Evolutionary conservation across 2,329 filamentous ascomycete species (phyloP).

Genomic region (Aspergillus novofumigatus): DNA sequence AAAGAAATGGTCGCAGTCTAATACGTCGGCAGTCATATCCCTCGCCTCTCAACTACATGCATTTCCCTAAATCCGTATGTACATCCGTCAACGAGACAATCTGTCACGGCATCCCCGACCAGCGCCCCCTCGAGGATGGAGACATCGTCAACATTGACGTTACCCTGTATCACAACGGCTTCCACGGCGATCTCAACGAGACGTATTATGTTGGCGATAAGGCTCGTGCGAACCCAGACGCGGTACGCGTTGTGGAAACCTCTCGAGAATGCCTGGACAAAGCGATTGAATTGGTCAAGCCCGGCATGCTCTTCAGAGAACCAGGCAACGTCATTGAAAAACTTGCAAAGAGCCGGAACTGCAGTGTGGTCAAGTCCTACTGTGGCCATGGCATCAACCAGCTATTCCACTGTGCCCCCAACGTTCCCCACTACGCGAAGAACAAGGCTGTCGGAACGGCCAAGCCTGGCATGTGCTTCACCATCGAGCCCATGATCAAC

Average conservation of each 20-base stretch:
- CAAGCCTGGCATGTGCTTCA: conserved; percentile 97
- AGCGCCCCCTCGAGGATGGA: conserved; percentile 79
- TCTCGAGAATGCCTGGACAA: conserved; percentile 85
- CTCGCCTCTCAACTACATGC: conserved; percentile 88
- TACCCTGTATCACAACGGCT: conserved; percentile 87
- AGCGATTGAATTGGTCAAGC: conserved; percentile 87
- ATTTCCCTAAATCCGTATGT: conserved; percentile 97
- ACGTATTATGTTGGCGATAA: conserved; percentile 97
- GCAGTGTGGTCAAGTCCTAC: conserved; percentile 91
- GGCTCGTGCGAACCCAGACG: conserved; percentile 76
- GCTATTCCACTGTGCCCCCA: conserved; percentile 89
- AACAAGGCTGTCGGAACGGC: conserved; percentile 95
- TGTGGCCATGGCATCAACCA: conserved; percentile 94
- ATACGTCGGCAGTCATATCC: conserved; percentile 71
- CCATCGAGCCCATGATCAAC: conserved; percentile 98
- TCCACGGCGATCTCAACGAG: conserved; percentile 95
- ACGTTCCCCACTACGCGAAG: conserved; percentile 95
- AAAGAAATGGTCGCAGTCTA: conserved; percentile 4
- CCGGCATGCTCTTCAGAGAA: conserved; percentile 85
- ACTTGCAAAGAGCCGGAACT: conserved; percentile 77
- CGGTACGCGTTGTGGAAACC: conserved; percentile 85
- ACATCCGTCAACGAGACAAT: conserved; percentile 97
- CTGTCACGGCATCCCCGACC: conserved; percentile 96
- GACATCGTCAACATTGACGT: conserved; percentile 98
- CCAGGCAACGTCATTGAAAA: conserved; percentile 96